Evolutionary conservation across 169 alveolate genomes (phyloP), one percentile per base, ranked within the genome.

Genomic region (Cryptosporidium meleagridis): DNA sequence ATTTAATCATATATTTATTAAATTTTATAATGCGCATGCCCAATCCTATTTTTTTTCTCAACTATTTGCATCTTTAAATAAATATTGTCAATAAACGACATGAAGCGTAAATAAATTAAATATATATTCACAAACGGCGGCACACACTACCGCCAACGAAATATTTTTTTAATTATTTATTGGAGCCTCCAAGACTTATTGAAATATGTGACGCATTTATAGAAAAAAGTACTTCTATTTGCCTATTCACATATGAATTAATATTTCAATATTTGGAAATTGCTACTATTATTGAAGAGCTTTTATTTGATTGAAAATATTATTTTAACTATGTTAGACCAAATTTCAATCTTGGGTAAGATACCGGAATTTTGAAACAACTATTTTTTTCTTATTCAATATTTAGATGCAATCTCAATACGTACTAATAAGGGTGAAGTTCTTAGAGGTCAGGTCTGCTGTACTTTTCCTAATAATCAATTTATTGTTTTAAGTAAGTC

Each of bases 111-210:
- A 70, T 9, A 16, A 73, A 73, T 65, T 26, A 8, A 35, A 0
- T 33, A 65, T 65, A 29, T 33, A 65, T 73, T 72, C 86, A 59
- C 86, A 73, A 73, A 73, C 33, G 86, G 86, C 86, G 86, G 86
- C 18, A 26, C 18, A 12, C 14, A 2, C 2, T 29, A 23, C 62
- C 86, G 70, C 70, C 86, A 23, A 33, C 18, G 0, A 12, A 1
- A 23, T 3, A 7, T 29, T 41, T 21, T 45, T 7, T 35, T 9
- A 12, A 16, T 69, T 35, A 29, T 16, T 16, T 12, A 8, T 7
- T 7, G 0, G 48, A n/a, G 9, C 55, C 37, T 21, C 18, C 12
- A 39, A 23, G 21, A 41, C 39, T 35, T 35, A 26, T 69, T 69
- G 31, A 6, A 31, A 41, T 18, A 68, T 26, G 51, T 67, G 14